phyloP scores from a whole-genome alignment of 805 yeast genomes.

The Ogataea philodendri region DNA sequence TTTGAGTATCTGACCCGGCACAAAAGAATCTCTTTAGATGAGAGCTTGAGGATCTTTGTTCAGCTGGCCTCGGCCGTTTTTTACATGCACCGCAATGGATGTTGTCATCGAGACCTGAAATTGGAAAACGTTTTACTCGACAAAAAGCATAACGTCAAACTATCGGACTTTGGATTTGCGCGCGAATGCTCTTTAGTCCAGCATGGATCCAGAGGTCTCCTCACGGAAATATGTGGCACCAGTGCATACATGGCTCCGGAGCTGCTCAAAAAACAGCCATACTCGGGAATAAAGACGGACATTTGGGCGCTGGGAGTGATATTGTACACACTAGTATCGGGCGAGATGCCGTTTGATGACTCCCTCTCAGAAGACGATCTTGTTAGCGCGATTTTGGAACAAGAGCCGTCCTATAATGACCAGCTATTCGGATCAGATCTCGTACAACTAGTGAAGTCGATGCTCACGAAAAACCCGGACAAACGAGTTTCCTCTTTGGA shows the following conservation, averaged over 20 bases:
- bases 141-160: constrained; percentile 58
- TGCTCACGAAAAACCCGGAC: constrained; percentile 66
- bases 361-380: constrained; percentile 61
- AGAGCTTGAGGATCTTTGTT: constrained; percentile 52
- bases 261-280: constrained; percentile 61
- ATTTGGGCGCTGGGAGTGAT: constrained; percentile 93
- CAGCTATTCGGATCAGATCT: constrained; percentile 41
- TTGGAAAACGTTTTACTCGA: constrained; percentile 73
- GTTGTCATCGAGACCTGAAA: constrained; percentile 83
- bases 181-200: constrained; percentile 53
- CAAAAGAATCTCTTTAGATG: constrained; percentile 49
- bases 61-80: constrained; percentile 65
- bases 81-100: constrained; percentile 72
- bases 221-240: constrained; percentile 91
- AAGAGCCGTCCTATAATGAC: constrained; percentile 58
- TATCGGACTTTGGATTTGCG: constrained; percentile 94
- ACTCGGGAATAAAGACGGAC: constrained; percentile 79
- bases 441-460: constrained; percentile 47
- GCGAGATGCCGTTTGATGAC: constrained; percentile 89
- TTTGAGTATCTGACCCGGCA: constrained; percentile 60
- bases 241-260: constrained; percentile 98
- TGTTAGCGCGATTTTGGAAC: constrained; percentile 56
- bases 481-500: constrained; percentile 53
- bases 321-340: constrained; percentile 77
- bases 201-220: constrained; percentile 34